Base-by-base conservation (phyloP, 441 rosid species). In the Pelargonium hybrid region DNA sequence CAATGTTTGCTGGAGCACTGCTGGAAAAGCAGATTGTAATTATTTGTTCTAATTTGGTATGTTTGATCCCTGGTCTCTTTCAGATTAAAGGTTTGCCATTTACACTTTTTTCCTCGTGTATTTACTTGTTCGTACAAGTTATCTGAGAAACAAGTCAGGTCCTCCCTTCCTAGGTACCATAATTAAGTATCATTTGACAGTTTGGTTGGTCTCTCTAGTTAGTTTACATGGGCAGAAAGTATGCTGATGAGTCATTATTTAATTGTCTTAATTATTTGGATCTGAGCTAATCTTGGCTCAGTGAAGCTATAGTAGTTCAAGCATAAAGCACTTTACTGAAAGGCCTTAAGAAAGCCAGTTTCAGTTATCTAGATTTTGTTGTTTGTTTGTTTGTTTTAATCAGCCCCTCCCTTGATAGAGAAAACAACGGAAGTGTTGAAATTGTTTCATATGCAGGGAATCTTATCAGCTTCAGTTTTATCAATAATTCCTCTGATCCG, bases 1-100 rank as follows among this genome's bases (percentile, higher is more conserved):
- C 87, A 48, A 77, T 94, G 71, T 78, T 94, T 82, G 87, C 98
- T 7, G 96, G 86, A 74, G 97, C 97, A 75, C 80, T 94, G 70
- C 85, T 92, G 73, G 98, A 92, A 84, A 94, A 94, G 80, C 97
- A 90, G 82, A 91, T 90, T 64, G 89, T 86, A 66, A 80, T 94
- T 74, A 83, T 92, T 78, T 94, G 97, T 83, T 89, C 97, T 15
- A 91, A 91, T 86, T 84, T 94, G 97, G 98, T 91, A 86, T 1
- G 84, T 78, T 20, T 65, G 39, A 29, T 48, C 39, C 66, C n/a
- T 72, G 45, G 17, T 41, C 47, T 67, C 54, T 7, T 71, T 21
- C 66, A 20, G 29, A 41, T 71, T 57, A 31, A 15, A 34, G 39
- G 39, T 34, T 34, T 34, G 5, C 39, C 39, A 34, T 34, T 34